Conservation (phyloP, 164 flowering plant genomes). For the Stephania cephalantha region DNA sequence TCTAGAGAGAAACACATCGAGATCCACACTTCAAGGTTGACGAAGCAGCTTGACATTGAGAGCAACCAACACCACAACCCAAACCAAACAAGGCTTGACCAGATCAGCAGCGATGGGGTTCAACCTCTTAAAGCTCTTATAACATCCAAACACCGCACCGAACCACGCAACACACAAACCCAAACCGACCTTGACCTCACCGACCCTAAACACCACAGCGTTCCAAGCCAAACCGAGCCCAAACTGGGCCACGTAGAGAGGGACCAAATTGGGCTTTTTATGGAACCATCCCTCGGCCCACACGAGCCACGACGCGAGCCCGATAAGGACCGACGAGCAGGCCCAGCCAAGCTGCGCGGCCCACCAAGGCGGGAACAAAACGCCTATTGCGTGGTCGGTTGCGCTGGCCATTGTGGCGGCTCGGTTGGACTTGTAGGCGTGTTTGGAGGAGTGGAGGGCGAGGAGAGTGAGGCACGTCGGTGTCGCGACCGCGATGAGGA, state of each 20-base stretch:
- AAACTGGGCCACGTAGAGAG: slow-evolving; percentile 38
- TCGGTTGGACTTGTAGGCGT: slow-evolving; percentile 26
- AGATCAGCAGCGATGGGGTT: slow-evolving; percentile 65
- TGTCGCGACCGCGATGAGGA: slow-evolving; percentile 38
- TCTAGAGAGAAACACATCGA: not conserved
- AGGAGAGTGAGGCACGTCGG: slow-evolving; percentile 43
- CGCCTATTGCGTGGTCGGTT: slow-evolving; percentile 20
- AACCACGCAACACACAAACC: slow-evolving; percentile 32
- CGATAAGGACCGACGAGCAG: slow-evolving; percentile 40
- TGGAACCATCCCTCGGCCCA: slow-evolving; percentile 97
- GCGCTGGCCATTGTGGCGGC: slow-evolving; percentile 7
- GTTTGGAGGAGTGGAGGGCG: slow-evolving; percentile 9
- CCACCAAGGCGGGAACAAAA: slow-evolving; percentile 57
- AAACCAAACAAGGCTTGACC: slow-evolving; percentile 58
- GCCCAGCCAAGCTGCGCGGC: slow-evolving; percentile 34
- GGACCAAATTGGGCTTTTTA: slow-evolving; percentile 31
- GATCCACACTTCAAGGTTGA: not conserved
- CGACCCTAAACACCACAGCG: slow-evolving; percentile 47
- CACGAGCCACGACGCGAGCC: slow-evolving; percentile 74
- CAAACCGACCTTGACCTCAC: slow-evolving; percentile 40
- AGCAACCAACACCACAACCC: slow-evolving; percentile 39
- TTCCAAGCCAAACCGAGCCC: slow-evolving; percentile 46
- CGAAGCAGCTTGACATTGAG: slow-evolving; percentile 47
- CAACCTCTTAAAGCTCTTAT: slow-evolving; percentile 29
- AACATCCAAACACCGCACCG: slow-evolving; percentile 40